phyloP scores from a whole-genome alignment of 1,139 yeast genomes.

The Protomyces inouyei region DNA sequence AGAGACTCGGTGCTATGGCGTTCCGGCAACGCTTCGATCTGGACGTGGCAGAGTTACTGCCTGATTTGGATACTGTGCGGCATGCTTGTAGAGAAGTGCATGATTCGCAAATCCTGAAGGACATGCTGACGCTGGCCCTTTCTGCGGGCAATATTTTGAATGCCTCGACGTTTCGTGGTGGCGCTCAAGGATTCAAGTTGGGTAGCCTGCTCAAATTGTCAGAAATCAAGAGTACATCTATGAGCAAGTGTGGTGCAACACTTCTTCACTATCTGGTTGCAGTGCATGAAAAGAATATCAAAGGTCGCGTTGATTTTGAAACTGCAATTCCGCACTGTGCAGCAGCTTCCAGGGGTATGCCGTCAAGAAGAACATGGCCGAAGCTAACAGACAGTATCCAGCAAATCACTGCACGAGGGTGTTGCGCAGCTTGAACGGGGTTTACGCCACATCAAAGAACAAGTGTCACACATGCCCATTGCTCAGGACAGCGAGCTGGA shows the following conservation, averaged over 20 bases:
- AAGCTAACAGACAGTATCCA: background rate
- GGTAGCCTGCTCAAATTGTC: conserved; percentile 10
- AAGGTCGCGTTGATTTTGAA: background rate
- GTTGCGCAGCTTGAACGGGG: background rate
- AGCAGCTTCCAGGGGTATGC: conserved; percentile 14
- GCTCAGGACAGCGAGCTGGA: background rate
- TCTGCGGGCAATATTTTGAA: conserved; percentile 21
- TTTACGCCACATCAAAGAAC: background rate
- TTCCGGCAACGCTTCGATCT: conserved; percentile 10
- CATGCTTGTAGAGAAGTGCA: conserved; percentile 12
- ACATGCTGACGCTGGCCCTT: conserved; percentile 2
- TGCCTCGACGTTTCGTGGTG: conserved; percentile 19
- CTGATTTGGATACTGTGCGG: background rate
- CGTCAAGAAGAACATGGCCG: background rate
- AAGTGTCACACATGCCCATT: background rate
- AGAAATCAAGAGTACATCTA: conserved; percentile 7
- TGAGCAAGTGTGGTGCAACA: conserved; percentile 1
- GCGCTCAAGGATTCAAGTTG: conserved; percentile 19
- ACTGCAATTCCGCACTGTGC: conserved; percentile 12
- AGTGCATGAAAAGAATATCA: background rate
- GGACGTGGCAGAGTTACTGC: conserved; percentile 11
- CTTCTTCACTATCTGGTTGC: conserved; percentile 11
- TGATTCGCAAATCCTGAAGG: background rate
- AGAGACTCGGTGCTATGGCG: conserved; percentile 6
- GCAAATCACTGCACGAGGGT: background rate